phyloP scores from a whole-genome alignment of 2,329 filamentous ascomycete species.

The Colletotrichum limetticola region DNA sequence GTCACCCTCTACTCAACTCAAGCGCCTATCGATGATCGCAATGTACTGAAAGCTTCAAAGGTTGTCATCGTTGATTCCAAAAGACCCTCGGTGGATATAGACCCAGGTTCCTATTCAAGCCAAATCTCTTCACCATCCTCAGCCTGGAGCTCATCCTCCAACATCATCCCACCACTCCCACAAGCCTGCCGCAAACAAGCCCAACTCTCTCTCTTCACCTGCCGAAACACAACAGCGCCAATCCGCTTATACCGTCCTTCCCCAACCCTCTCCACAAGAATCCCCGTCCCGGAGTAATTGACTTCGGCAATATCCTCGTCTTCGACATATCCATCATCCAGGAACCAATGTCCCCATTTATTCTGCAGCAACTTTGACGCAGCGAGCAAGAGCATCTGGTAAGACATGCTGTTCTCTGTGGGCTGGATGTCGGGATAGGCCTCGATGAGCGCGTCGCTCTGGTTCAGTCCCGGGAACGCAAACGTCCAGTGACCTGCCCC shows the following conservation, averaged over 20 bases:
- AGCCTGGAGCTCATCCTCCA: not conserved
- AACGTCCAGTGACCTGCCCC: not conserved
- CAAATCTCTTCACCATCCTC: not conserved
- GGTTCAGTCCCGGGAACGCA: not conserved
- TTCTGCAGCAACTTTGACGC: not conserved
- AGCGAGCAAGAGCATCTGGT: not conserved
- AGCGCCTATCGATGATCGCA: too few relatives aligned
- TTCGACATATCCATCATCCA: not conserved
- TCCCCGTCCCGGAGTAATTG: not conserved
- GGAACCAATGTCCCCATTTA: not conserved
- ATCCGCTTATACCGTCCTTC: not conserved
- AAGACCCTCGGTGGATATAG: rapidly evolving
- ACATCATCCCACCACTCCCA: not conserved
- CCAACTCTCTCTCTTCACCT: not conserved
- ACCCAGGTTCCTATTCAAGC: not conserved
- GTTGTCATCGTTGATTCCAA: too few relatives aligned
- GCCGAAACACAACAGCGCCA: conserved; percentile 7
- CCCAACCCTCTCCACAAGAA: not conserved
- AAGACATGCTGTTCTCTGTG: not conserved
- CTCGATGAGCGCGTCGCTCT: not conserved
- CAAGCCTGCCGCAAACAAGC: not conserved
- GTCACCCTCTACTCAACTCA: rapidly evolving
- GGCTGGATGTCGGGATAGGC: not conserved
- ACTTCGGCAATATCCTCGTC: not conserved
- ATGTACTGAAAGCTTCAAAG: too few relatives aligned